Evolutionary conservation across 176 grass and related monocot species (phyloP).

Genomic region (Carex parvula): DNA sequence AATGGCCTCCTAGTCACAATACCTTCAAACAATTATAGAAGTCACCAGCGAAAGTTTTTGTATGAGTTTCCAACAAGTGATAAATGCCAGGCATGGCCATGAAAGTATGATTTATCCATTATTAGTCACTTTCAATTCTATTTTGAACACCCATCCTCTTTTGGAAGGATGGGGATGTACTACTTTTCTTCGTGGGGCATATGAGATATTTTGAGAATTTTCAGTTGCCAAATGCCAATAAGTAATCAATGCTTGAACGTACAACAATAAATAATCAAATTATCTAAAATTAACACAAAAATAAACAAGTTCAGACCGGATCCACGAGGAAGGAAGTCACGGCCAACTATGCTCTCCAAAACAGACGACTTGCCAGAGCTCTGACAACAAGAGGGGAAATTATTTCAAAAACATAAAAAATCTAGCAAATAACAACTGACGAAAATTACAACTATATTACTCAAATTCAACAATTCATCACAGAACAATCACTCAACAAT

Average conservation of each 20-base stretch:
- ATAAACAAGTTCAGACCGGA: slow-evolving; percentile 41
- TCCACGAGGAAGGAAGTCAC: slow-evolving; percentile 87
- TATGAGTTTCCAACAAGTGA: neutral
- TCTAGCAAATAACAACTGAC: neutral
- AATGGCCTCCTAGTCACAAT: slow-evolving; percentile 94
- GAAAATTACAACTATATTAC: neutral
- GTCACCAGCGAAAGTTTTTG: neutral
- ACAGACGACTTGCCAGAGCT: slow-evolving; percentile 95
- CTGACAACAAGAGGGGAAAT: slow-evolving; percentile 31
- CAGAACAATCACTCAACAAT: neutral
- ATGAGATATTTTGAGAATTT: neutral
- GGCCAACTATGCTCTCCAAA: slow-evolving; percentile 89
- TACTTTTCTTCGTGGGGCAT: neutral
- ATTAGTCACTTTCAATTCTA: neutral
- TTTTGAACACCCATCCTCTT: neutral
- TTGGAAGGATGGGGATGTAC: neutral
- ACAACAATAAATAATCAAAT: neutral
- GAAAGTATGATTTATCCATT: neutral
- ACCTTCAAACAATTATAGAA: slow-evolving; percentile 34
- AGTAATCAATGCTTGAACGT: neutral
- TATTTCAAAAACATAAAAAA: neutral
- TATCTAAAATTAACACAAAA: neutral
- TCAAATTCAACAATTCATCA: neutral
- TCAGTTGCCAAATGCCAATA: neutral
- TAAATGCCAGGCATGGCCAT: neutral